Evolutionary conservation across 148 eudicot species (phyloP).

Genomic region (Heliamphora exappendiculata): DNA sequence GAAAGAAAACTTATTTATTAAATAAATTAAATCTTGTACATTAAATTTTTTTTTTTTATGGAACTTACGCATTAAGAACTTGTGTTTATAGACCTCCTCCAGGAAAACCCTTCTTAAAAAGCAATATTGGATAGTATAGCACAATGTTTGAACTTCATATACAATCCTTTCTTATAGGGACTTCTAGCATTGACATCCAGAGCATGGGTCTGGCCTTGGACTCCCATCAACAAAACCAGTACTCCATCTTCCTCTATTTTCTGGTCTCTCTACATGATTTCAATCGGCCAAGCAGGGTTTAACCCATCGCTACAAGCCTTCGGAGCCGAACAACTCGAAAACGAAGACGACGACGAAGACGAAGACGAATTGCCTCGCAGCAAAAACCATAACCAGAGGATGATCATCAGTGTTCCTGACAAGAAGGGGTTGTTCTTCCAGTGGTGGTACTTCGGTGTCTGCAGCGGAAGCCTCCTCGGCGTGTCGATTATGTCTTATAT

Average conservation of each 20-base stretch:
- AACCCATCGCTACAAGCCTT: constrained; percentile 89
- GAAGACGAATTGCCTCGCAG: constrained; percentile 31
- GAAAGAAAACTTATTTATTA: too few relatives aligned
- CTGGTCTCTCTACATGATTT: constrained; percentile 68
- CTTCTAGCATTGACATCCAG: constrained; percentile 73
- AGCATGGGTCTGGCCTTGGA: constrained; percentile 43
- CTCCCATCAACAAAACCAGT: constrained; percentile 21
- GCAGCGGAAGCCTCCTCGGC: constrained; percentile 79
- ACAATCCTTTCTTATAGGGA: constrained; percentile 40
- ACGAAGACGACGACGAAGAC: constrained; percentile 33
- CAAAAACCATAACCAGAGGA: constrained; percentile 24
- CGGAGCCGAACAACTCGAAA: constrained; percentile 75
- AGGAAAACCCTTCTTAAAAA: too few relatives aligned
- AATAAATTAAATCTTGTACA: too few relatives aligned
- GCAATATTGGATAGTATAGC: too few relatives aligned
- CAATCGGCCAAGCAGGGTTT: constrained; percentile 79
- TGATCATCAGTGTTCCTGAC: too few relatives aligned
- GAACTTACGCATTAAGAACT: too few relatives aligned
- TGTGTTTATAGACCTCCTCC: too few relatives aligned
- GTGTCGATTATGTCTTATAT: constrained; percentile 67
- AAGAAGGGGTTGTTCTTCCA: constrained; percentile 69
- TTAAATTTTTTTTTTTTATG: too few relatives aligned
- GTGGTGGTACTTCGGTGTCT: constrained; percentile 90
- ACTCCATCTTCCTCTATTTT: constrained; percentile 43
- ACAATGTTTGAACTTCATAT: too few relatives aligned